Conservation (phyloP, 495 filamentous ascomycete genomes). For the Aspergillus carlsbadensis region DNA sequence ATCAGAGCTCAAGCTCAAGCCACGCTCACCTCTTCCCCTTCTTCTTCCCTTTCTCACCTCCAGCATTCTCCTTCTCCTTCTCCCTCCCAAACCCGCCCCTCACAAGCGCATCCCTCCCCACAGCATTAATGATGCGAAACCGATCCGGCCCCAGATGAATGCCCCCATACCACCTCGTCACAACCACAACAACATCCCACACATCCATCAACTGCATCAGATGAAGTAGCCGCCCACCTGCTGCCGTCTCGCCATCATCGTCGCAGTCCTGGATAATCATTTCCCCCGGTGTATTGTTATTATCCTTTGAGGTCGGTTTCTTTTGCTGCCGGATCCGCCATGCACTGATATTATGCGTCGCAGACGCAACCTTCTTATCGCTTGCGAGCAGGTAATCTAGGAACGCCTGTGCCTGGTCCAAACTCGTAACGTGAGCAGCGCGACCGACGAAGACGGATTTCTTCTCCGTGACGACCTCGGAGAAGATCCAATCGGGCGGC, state of each 20-base stretch:
- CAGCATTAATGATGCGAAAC: conserved; percentile 85
- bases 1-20: too few relatives aligned
- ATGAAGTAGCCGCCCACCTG: conserved; percentile 79
- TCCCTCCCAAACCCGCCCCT: conserved; percentile 62
- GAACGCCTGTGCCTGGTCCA: conserved; percentile 65
- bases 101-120: conserved; percentile 81
- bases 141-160: conserved; percentile 81
- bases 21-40: conserved; percentile 57
- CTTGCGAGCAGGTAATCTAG: conserved; percentile 70
- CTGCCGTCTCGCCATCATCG: conserved; percentile 96
- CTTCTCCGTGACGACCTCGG: conserved; percentile 70
- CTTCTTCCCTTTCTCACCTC: conserved; percentile 46
- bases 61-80: conserved; percentile 50
- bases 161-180: conserved; percentile 93
- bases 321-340: conserved; percentile 57
- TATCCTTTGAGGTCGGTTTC: conserved; percentile 31
- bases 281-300: conserved; percentile 25
- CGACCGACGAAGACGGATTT: conserved; percentile 88
- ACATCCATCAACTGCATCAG: conserved; percentile 93
- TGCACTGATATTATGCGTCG: conserved; percentile 88
- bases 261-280: conserved; percentile 83
- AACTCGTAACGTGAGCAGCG: conserved; percentile 61
- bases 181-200: conserved; percentile 91
- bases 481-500: conserved; percentile 66
- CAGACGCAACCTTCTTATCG: conserved; percentile 78